phyloP scores from a whole-genome alignment of 2,329 filamentous ascomycete species.

The Aureobasidium sp. region DNA sequence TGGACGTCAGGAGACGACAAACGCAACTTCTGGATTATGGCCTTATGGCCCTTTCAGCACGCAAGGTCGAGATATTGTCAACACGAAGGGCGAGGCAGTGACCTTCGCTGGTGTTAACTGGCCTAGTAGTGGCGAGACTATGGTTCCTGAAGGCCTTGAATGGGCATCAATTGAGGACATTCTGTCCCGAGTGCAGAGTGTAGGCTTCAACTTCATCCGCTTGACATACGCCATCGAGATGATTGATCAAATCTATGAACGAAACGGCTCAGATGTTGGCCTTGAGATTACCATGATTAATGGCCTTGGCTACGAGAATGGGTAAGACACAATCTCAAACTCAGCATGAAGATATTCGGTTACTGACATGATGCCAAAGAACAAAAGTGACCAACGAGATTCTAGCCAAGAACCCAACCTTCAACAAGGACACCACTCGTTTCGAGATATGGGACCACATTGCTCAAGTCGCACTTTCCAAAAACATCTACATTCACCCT shows the following conservation, averaged over 20 bases:
- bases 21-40: neutral
- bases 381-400: slow-evolving; percentile 44
- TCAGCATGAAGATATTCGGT: neutral
- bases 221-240: slow-evolving; percentile 56
- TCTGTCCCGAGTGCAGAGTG: slow-evolving; percentile 46
- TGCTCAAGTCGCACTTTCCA: slow-evolving; percentile 43
- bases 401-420: slow-evolving; percentile 48
- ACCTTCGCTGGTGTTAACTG: slow-evolving; percentile 50
- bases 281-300: slow-evolving; percentile 16
- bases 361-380: neutral
- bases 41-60: slow-evolving; percentile 18
- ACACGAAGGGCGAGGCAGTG: slow-evolving; percentile 27
- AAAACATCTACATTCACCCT: slow-evolving; percentile 48
- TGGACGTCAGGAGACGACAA: neutral
- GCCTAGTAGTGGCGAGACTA: slow-evolving; percentile 52
- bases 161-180: slow-evolving; percentile 49
- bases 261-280: slow-evolving; percentile 14
- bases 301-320: slow-evolving; percentile 44
- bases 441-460: slow-evolving; percentile 42
- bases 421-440: slow-evolving; percentile 40
- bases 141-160: slow-evolving; percentile 57
- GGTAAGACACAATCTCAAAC: slow-evolving; percentile 17
- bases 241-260: slow-evolving; percentile 37
- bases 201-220: slow-evolving; percentile 55
- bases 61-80: slow-evolving; percentile 24